A percentile compares a stretch with the other conserved stretches of the same genome.
Conservation (phyloP, 2,329 filamentous ascomycete genomes). For the Xylaria sp. region DNA sequence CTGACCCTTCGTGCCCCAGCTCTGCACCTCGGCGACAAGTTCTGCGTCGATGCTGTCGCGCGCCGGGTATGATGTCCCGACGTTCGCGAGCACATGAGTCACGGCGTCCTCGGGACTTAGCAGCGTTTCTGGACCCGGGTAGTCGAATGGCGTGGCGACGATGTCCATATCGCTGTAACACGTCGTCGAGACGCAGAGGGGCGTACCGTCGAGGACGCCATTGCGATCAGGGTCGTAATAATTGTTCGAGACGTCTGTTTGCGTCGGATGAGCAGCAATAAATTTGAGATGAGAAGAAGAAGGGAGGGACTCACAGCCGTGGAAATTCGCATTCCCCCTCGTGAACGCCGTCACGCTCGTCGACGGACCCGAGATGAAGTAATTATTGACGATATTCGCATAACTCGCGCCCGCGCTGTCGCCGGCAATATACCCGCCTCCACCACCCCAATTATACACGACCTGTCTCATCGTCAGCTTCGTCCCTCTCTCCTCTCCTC, state of each 20-base stretch:
- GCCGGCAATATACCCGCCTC: constrained; percentile 51
- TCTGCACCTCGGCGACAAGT: constrained; percentile 40
- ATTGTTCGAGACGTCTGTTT: constrained; percentile 43
- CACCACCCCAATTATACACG: constrained; percentile 51
- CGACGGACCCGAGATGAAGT: constrained; percentile 50
- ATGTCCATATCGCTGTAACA: constrained; percentile 46
- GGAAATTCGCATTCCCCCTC: constrained; percentile 50
- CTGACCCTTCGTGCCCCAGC: constrained; percentile 42
- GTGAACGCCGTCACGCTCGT: constrained; percentile 48
- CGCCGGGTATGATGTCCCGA: constrained; percentile 37
- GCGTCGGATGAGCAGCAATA: background rate
- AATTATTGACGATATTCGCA: constrained; percentile 51
- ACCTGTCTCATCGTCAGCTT: constrained; percentile 31
- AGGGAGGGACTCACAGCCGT: constrained; percentile 36
- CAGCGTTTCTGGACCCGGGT: constrained; percentile 38
- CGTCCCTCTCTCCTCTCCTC: background rate
- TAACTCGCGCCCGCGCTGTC: constrained; percentile 43
- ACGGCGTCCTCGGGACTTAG: constrained; percentile 39
- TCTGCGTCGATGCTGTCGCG: constrained; percentile 41
- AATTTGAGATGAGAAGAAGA: background rate
- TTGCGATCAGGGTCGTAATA: constrained; percentile 47
- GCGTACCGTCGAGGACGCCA: constrained; percentile 44
- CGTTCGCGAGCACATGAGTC: constrained; percentile 35
- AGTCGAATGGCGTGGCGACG: constrained; percentile 36
- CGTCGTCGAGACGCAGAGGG: constrained; percentile 37